Conservation (phyloP, 345 rosid species). For the Punica granatum region DNA sequence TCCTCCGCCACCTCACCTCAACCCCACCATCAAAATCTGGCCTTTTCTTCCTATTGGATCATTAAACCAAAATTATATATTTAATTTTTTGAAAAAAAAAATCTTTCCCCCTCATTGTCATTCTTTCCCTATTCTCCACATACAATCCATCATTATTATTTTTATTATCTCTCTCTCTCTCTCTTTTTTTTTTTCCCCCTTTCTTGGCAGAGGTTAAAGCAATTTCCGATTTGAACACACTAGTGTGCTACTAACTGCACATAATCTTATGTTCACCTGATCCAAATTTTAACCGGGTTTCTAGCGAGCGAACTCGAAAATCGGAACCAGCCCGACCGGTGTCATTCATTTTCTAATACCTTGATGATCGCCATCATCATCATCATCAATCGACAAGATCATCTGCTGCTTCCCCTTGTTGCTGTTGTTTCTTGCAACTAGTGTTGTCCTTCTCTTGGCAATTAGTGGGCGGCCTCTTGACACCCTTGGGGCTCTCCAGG, state of each 20-base stretch:
- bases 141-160: too few relatives aligned
- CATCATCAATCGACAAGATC: background rate
- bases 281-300: too few relatives aligned
- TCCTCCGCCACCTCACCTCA: background rate
- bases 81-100: too few relatives aligned
- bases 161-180: too few relatives aligned
- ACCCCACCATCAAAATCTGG: background rate
- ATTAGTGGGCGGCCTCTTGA: slow-evolving; percentile 17
- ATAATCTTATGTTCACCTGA: background rate
- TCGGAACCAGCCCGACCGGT: background rate
- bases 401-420: background rate
- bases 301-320: too few relatives aligned
- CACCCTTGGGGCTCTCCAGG: slow-evolving; percentile 44
- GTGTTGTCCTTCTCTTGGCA: slow-evolving; percentile 14
- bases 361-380: background rate
- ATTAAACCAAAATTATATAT: too few relatives aligned
- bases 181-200: background rate
- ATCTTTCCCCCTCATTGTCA: too few relatives aligned
- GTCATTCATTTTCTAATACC: background rate
- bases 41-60: background rate
- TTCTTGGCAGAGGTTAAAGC: background rate
- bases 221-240: too few relatives aligned
- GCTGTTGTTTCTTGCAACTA: background rate
- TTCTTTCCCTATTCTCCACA: background rate
- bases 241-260: too few relatives aligned